Evolutionary conservation across 2,329 filamentous ascomycete genomes (phyloP), one percentile per base, ranked within the genome.

Genomic region (Colletotrichum spaethianum): DNA sequence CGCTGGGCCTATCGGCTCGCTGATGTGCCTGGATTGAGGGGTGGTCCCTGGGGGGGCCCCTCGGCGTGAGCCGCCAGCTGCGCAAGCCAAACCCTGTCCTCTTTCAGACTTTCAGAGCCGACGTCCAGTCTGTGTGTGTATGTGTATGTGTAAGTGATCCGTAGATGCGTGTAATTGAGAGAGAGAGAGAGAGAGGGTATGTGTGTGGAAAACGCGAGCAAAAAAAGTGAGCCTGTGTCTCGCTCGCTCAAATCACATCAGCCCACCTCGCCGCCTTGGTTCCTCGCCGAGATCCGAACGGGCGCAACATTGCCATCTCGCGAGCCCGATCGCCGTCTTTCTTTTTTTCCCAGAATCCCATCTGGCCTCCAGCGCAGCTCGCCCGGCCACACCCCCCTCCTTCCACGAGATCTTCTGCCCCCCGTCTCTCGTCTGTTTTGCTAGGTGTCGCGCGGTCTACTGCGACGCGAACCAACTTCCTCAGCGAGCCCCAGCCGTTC

Each of bases 11-110:
- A 63, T 63, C 60, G 60, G 46, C 44, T 63, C n/a, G 23, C 8
- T 38, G 44, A 63, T 63, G 60, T 63, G 23, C 60, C 60, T 63
- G 60, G 23, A 53, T 62, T n/a, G 60, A 56, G 31, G 52, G 31
- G 31, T 56, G 31, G 31, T 23, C 52, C 52, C 52, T 56, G 52
- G 18, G 42, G 7, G 18, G 42, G 42, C 42, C 42, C 42, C 42
- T n/a, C 16, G 42, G 16, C 20, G 31, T 23, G 28, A 55, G 48
- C 48, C 26, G 48, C 23, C 14, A 6, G 23, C 23, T 23, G 56
- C 20, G 36, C 56, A 42, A 40, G 57, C 40, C 33, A 46, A 18
- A 61, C 38, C 56, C 18, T n/a, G 56, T 14, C 55, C 42, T 18
- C 18, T 46, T 28, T 42, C 9, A 12, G 38, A 28, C n/a, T n/a